Base-by-base conservation (phyloP, 2,329 filamentous ascomycete species). In the Fusarium siculi region DNA sequence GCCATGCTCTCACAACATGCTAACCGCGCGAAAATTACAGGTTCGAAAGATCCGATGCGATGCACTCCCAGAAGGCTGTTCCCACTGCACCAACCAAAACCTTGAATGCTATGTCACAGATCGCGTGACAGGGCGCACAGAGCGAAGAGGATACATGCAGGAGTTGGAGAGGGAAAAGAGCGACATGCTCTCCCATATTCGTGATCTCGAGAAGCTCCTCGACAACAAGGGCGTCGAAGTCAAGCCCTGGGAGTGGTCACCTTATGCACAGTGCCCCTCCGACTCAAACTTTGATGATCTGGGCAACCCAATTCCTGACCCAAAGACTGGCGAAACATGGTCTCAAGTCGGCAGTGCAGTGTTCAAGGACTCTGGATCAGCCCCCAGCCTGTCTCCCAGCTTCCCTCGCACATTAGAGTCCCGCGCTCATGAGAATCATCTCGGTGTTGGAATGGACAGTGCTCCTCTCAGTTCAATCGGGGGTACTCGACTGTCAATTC, bases 1-100 rank as follows among this genome's bases (percentile, higher is more conserved):
- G 30, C 40, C 49, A 36, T 23, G 44, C 25, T 57, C 21, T 9
- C 14, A 56, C 28, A 23, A 32, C 34, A 66, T 70, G 56, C 64
- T 69, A 54, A 66, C 60, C 58, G 49, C 60, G 63, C 54, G 30
- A 65, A 62, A 39, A 52, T 43, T 28, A 23, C 78, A 94, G 92
- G 87, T 94, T 65, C 90, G 94, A 75, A 97, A 97, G 83, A 97
- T 97, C 77, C 90, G 93, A 79, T 97, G 94, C 86, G 94, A 97
- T 84, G 92, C 91, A 60, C 86, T 93, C 44, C 90, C 92, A 37
- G 92, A 93, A 74, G 94, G 93, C 71, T 97, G 94, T 83, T 93
- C 93, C 70, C 92, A 93, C 77, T 97, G 94, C 84, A 85, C 90
- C 76, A 91, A 92, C 81, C 93, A 93, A 79, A 91, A 90, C 72